Base-by-base conservation (phyloP, 2,329 filamentous ascomycete genomes). In the Rutstroemia sp. region DNA sequence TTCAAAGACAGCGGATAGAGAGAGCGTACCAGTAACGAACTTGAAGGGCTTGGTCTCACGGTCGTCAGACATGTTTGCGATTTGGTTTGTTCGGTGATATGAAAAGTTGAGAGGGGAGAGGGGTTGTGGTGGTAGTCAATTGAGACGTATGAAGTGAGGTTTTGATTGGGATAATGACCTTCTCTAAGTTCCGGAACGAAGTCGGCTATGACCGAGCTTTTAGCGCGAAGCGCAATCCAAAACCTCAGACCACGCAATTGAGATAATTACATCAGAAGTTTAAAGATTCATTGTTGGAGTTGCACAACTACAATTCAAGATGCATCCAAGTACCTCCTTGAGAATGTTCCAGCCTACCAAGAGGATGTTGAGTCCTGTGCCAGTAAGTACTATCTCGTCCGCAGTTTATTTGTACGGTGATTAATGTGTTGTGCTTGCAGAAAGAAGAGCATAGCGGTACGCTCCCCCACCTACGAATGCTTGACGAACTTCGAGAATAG, bases 21-120 rank as follows among this genome's bases (percentile, higher is more conserved):
- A 19, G 39, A 56, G 50, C 89, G 76, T 83, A 96, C 92, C 92
- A 79, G 92, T 97, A 72, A 97, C 94, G 80, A 97, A 97, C 88
- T 99, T 99, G 88, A 99, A 99, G 77, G 95, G 95, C 86, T 96
- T 99, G 78, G 92, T 96, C 75, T 95, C 88, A 72, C 84, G 80
- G 78, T 94, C 89, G 78, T 95, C 89, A 74, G 91, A 87, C 92
- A 99, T 99, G 69, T 78, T 92, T 82, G 76, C 76, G 71, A 73
- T 72, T 52, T 58, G 6, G 3, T 34, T 34, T 48, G 39, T 60
- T 57, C 45, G 56, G 54, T 69, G 65, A 63, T 64, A 65, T 67
- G 64, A 25, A 55, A 23, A 25, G 34, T 65, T 64, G 66, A 38
- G 69, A 59, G 69, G 60, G 66, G 65, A 64, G 66, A 64, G 54